Conservation (phyloP, 164 flowering plant species). For the Echeveria elegans region DNA sequence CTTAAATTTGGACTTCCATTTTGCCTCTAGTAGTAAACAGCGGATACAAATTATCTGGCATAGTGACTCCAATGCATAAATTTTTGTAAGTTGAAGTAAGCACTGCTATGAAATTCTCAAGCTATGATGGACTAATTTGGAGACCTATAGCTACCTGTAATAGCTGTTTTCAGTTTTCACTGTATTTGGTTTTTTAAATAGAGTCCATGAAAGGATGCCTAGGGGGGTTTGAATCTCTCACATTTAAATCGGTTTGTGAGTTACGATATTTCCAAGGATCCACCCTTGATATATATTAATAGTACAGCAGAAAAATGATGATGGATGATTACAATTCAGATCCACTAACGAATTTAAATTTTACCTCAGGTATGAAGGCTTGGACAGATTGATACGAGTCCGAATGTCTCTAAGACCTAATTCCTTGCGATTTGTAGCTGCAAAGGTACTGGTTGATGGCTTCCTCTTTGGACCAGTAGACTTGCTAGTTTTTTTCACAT, state of each 20-base stretch:
- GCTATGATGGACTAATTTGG: background rate
- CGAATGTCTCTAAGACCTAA: conserved; percentile 50
- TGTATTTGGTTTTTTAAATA: background rate
- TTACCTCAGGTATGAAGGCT: conserved; percentile 63
- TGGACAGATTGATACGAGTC: conserved; percentile 51
- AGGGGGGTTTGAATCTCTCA: background rate
- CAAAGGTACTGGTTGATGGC: conserved; percentile 74
- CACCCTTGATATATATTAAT: background rate
- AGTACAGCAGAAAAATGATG: no score
- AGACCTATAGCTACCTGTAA: background rate
- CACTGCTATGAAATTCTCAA: background rate
- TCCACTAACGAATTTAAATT: background rate
- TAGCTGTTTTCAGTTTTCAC: background rate
- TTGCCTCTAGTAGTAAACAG: background rate
- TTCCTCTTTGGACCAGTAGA: conserved; percentile 75
- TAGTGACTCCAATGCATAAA: background rate
- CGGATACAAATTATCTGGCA: background rate
- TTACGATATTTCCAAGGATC: background rate
- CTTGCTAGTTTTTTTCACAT: conserved; percentile 64
- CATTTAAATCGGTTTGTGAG: background rate
- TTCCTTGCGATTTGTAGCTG: conserved; percentile 54
- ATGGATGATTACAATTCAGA: background rate
- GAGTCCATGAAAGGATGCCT: background rate
- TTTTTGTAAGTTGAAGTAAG: background rate
- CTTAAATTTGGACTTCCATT: background rate